Evolutionary conservation across 2,329 filamentous ascomycete species (phyloP).

Genomic region (Colletotrichum sp.): DNA sequence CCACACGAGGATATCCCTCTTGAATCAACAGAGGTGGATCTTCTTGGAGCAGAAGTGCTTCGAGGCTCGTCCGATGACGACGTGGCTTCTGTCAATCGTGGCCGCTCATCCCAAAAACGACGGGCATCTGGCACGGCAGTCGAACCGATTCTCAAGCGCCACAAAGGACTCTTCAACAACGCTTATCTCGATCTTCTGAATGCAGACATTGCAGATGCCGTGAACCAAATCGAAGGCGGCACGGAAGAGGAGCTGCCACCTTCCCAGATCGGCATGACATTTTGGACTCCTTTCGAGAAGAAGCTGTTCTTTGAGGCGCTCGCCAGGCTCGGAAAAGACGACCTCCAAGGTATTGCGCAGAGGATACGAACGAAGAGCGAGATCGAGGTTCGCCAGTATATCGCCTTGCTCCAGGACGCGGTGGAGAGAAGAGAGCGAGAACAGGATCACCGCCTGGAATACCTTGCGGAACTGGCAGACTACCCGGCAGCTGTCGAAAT

Average conservation of each 20-base stretch:
- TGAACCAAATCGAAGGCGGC: slow-evolving; percentile 36
- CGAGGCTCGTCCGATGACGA: background rate
- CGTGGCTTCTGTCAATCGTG: background rate
- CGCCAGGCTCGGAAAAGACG: slow-evolving; percentile 65
- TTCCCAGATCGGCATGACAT: slow-evolving; percentile 70
- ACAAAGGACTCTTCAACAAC: slow-evolving; percentile 45
- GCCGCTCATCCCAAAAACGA: slow-evolving; percentile 31
- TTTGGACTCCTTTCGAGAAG: slow-evolving; percentile 78
- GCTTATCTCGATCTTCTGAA: slow-evolving; percentile 60
- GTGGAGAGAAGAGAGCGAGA: slow-evolving; percentile 42
- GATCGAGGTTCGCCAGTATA: slow-evolving; percentile 74
- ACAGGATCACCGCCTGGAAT: slow-evolving; percentile 28
- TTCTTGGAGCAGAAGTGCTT: background rate
- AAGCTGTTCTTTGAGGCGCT: slow-evolving; percentile 70
- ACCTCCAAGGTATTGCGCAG: slow-evolving; percentile 65
- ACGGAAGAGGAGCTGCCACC: slow-evolving; percentile 35
- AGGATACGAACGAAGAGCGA: slow-evolving; percentile 74
- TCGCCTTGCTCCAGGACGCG: slow-evolving; percentile 64
- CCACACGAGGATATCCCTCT: background rate
- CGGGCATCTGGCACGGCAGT: slow-evolving; percentile 25
- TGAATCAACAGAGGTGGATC: background rate
- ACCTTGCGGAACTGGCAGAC: slow-evolving; percentile 52
- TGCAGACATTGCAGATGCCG: slow-evolving; percentile 60
- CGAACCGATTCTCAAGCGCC: slow-evolving; percentile 48
- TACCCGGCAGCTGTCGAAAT: slow-evolving; percentile 78